A percentile compares a stretch with the other conserved stretches of the same genome.
These are phyloP conservation scores for Phytophthora palmivora DNA, from an alignment of 352 stramenopile genomes.

Conservation along the genomic window DNA sequence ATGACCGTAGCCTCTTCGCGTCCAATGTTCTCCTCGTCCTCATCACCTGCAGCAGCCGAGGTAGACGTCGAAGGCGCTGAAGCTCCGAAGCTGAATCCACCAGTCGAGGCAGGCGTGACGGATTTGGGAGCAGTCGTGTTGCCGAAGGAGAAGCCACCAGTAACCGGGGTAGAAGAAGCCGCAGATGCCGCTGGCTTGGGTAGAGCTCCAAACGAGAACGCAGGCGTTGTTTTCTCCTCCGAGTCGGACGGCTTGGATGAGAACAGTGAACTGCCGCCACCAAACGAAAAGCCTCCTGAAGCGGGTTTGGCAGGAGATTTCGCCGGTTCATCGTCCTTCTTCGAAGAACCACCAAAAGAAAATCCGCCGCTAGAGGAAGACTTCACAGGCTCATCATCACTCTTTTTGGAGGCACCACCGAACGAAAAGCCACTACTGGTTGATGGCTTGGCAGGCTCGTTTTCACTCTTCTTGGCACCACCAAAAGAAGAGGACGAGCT, in stretches of 20 bases:
- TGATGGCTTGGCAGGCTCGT: slow-evolving; percentile 8
- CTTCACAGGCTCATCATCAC: slow-evolving; percentile 15
- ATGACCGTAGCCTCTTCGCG: slow-evolving; percentile 88
- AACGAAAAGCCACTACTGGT: slow-evolving; percentile 26
- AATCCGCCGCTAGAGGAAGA: slow-evolving; percentile 13
- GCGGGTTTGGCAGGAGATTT: slow-evolving; percentile 23
- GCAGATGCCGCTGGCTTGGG: slow-evolving; percentile 30
- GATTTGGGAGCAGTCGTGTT: slow-evolving; percentile 28
- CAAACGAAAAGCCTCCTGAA: slow-evolving; percentile 28
- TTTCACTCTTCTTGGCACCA: slow-evolving; percentile 23
- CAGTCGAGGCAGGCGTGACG: slow-evolving; percentile 19
- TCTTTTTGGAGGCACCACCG: slow-evolving; percentile 25
- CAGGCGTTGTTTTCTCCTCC: slow-evolving; percentile 43
- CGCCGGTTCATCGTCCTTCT: slow-evolving; percentile 20
- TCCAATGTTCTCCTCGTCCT: slow-evolving; percentile 84
- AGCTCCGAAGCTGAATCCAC: slow-evolving; percentile 43
- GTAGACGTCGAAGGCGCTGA: slow-evolving; percentile 28
- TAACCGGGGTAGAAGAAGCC: slow-evolving; percentile 24
- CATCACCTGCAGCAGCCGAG: slow-evolving; percentile 40
- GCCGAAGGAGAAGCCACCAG: slow-evolving; percentile 59
- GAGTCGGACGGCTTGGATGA: slow-evolving; percentile 29
- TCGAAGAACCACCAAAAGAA: slow-evolving; percentile 30
- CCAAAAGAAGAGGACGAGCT: slow-evolving; percentile 47
- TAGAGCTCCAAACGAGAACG: slow-evolving; percentile 54
- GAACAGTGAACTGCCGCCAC: slow-evolving; percentile 52